Conservation (phyloP, 2,329 filamentous ascomycete species). For the Pseudogymnoascus sp. region DNA sequence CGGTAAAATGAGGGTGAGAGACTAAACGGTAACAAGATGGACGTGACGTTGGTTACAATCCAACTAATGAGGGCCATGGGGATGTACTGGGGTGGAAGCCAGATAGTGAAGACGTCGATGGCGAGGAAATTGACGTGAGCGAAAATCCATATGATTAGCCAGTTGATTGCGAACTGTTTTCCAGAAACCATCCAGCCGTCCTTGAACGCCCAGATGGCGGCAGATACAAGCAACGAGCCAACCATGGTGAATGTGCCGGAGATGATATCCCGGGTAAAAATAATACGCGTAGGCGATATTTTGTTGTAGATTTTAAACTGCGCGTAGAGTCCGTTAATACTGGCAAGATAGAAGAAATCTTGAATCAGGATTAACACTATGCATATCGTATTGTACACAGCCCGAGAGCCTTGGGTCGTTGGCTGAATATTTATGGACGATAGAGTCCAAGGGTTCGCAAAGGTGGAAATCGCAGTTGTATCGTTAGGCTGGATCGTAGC, state of each 20-base stretch:
- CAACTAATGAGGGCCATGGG: constrained; percentile 42
- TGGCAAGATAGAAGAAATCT: constrained; percentile 14
- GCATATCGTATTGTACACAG: constrained; percentile 30
- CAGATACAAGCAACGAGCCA: constrained; percentile 30
- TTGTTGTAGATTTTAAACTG: constrained; percentile 3
- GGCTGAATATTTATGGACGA: constrained; percentile 24
- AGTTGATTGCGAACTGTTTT: constrained; percentile 54
- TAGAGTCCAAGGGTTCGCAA: constrained; percentile 27
- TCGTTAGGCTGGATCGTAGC: neutral
- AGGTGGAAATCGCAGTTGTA: constrained; percentile 13
- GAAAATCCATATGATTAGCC: constrained; percentile 52
- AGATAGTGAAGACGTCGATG: constrained; percentile 26
- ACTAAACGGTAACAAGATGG: constrained; percentile 50
- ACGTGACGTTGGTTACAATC: constrained; percentile 57
- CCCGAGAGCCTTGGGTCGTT: constrained; percentile 25
- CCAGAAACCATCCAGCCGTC: constrained; percentile 33
- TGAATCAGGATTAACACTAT: constrained; percentile 29
- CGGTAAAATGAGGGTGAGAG: constrained; percentile 49
- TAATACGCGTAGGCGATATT: constrained; percentile 14
- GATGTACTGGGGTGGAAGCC: constrained; percentile 18
- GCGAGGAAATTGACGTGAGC: constrained; percentile 35
- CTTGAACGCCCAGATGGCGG: constrained; percentile 37
- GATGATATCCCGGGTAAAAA: constrained; percentile 21
- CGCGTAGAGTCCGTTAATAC: constrained; percentile 19
- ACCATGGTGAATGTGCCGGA: constrained; percentile 21